Evolutionary conservation across 345 rosid genomes (phyloP), one percentile per base, ranked within the genome.

Genomic region (Aethionema arabicum): DNA sequence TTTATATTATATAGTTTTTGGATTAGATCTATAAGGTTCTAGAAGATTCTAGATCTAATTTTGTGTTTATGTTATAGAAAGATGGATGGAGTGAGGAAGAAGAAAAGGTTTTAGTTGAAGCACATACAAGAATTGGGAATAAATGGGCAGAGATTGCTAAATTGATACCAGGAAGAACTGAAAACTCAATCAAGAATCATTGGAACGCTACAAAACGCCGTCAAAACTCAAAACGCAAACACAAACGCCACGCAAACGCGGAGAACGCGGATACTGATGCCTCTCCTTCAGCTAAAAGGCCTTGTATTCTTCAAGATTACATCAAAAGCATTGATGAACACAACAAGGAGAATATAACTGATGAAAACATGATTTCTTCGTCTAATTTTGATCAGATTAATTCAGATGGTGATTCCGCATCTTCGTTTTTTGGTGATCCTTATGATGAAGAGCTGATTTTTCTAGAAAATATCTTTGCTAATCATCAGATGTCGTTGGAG

Each of bases 141-240:
- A 74, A 83, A 41, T 93, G 97, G 99, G 99, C 99, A 2, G 97
- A 87, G 81, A 93, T 93, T 4, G 96, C 97, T 0, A 93, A 87
- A 68, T 58, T 68, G 49, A 85, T 93, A 50, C 91, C 82, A 0
- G 96, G 97, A 61, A 77, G 99, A 60, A 87, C 91, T 5, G 98
- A 92, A 69, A 92, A 92, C 61, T 61, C 97, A 7, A 85, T 92
- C 39, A 92, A 92, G 77, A 92, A 92, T 56, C 98, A 92, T 44
- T 90, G 98, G 97, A 92, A 92, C 35, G 95, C 98, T 2, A 89
- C 98, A 0, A 90, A 80, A 54, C 80, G 98, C 38, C 79, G 88
- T 61, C 95, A 87, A 73, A 80, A 81, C 72, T 83, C 96, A 5
- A 81, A 82, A 72, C 79, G 87, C 51, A 84, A 82, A 73, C 76